These are phyloP conservation scores for Paratinospora sagittata DNA, from an alignment of 164 flowering plant species.

Conservation along the genomic window DNA sequence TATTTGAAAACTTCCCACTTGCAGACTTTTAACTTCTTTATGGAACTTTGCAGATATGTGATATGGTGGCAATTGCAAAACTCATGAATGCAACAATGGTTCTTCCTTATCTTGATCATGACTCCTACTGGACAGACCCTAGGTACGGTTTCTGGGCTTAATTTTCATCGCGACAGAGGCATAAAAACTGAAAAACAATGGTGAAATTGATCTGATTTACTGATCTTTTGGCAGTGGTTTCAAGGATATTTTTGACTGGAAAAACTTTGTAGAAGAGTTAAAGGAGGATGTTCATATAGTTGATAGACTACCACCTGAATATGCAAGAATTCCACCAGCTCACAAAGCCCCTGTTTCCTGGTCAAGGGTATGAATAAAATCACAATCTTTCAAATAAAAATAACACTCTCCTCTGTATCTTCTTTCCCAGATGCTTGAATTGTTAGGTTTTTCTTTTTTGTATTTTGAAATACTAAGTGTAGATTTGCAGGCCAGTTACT, in stretches of 20 bases:
- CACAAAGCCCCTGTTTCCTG: constrained; percentile 77
- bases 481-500: constrained; percentile 69
- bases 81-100: constrained; percentile 92
- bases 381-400: too few relatives aligned
- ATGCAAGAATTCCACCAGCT: constrained; percentile 37
- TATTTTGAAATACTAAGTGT: not conserved
- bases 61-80: constrained; percentile 87
- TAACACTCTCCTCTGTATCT: too few relatives aligned
- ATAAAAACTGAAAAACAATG: not conserved
- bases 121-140: constrained; percentile 84
- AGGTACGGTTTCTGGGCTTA: constrained; percentile 34
- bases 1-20: not conserved
- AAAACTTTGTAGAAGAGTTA: constrained; percentile 60
- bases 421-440: not conserved
- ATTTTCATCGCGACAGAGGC: not conserved
- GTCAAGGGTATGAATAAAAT: constrained; percentile 77
- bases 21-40: not conserved
- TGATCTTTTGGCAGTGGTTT: constrained; percentile 43
- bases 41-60: constrained; percentile 52
- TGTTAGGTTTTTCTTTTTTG: not conserved
- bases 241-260: constrained; percentile 79
- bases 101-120: constrained; percentile 81
- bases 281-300: constrained; percentile 69
- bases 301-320: constrained; percentile 50
- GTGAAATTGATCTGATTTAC: not conserved